Base-by-base conservation (phyloP, 2,329 filamentous ascomycete genomes). In the Aspergillus cejpii region DNA sequence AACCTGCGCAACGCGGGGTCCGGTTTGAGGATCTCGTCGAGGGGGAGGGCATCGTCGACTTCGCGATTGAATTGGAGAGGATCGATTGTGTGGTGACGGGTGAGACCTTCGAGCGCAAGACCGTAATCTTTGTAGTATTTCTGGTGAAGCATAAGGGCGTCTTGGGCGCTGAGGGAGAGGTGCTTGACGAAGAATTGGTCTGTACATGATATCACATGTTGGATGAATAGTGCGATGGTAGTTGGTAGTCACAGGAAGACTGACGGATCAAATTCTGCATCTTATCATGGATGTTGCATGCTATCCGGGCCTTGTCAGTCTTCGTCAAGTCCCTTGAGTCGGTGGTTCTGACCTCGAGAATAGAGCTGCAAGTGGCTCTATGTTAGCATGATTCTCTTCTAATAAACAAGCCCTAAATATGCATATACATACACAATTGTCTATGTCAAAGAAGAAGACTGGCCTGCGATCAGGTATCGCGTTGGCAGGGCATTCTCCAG, bases 91-190 rank as follows among this genome's bases (percentile, higher is more conserved):
- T 98, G 92, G 68, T 96, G 86, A 7, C 88, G 83, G 28, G 95
- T 87, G 1, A 98, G 78, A 1, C 92, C 92, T 70, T 97, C 89
- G 52, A 98, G 94, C 23, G 92, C 92, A n/a, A 98, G 80, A 23
- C 94, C 92, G 64, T 98, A 98, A 65, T 87, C 89, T 60, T 83
- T 84, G 73, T 97, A 98, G 73, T 98, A 98, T 58, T 90, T 86
- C 65, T 81, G 76, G 68, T 97, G 92, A 20, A 98, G 79, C 58
- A 83, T 78, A 48, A 80, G 80, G n/a, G 92, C 92, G 47, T 97
- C 91, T 43, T 87, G 77, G 55, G 76, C 74, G 1, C 79, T 76
- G 2, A 97, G 73, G 17, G 81, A 78, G 3, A 97, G 79, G 64
- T 96, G 88, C 42, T 68, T 72, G 52, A 76, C 66, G 58, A 83